Evolutionary conservation across 768 basidiomycete species (phyloP).

Genomic region (Auricularia sp.): DNA sequence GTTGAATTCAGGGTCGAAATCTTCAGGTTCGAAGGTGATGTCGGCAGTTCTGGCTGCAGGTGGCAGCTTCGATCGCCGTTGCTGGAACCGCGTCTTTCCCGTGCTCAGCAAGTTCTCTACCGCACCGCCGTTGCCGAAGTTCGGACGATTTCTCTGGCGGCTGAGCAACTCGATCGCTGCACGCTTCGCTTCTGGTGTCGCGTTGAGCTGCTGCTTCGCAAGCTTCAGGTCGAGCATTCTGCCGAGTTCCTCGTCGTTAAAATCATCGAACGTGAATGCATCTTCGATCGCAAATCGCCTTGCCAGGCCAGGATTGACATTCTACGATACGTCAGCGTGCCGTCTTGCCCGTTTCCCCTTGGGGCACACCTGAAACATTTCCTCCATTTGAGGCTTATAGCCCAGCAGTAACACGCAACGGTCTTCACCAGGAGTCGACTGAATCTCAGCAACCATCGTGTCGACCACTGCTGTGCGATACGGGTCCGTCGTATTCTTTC

Average conservation of each 20-base stretch:
- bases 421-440: conserved; percentile 59
- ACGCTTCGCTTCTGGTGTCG: conserved; percentile 45
- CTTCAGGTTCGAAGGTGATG: conserved; percentile 31
- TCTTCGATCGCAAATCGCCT: conserved; percentile 61
- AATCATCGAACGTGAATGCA: conserved; percentile 62
- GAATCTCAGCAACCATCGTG: conserved; percentile 65
- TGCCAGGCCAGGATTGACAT: conserved; percentile 57
- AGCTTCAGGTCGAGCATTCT: conserved; percentile 47
- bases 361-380: conserved; percentile 59
- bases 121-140: conserved; percentile 57
- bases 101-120: conserved; percentile 48
- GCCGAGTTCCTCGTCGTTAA: conserved; percentile 40
- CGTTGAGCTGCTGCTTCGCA: conserved; percentile 43
- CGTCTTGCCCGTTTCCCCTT: background rate
- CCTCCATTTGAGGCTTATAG: conserved; percentile 54
- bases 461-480: conserved; percentile 64
- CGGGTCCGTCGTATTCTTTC: conserved; percentile 29
- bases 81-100: conserved; percentile 40
- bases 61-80: conserved; percentile 23
- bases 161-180: conserved; percentile 40
- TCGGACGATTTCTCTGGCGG: conserved; percentile 32
- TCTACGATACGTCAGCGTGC: conserved; percentile 25
- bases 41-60: conserved; percentile 13
- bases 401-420: conserved; percentile 56
- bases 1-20: conserved; percentile 56